Base-by-base conservation (phyloP, 2,329 filamentous ascomycete genomes). In the Plectosphaerella cucumerina region DNA sequence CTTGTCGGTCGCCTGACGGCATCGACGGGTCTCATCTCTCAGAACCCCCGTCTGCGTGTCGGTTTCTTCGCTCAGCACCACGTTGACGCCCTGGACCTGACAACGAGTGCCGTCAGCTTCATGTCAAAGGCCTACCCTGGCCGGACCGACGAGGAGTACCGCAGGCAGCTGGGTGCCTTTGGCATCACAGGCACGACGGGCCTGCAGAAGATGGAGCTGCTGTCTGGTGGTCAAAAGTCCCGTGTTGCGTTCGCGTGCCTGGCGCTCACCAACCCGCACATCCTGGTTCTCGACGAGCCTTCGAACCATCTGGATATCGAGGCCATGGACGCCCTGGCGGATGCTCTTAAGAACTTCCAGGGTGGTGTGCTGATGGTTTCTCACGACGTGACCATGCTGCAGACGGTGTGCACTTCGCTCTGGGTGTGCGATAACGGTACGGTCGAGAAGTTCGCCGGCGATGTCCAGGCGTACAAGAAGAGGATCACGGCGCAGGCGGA, bases 31-130 rank as follows among this genome's bases (percentile, higher is more conserved):
- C 65, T 96, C 51, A 96, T 99, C 58, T 91, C 90, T 6, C 86
- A 91, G 62, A 86, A 99, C 68, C 86, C 94, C 33, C 85, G 94
- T 50, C 80, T 99, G 46, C 86, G 94, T 45, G 81, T 99, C 56
- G 94, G 94, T 43, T 99, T 95, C 82, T 99, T 99, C 65, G 94
- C 94, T 4, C 94, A 99, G 72, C 94, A 99, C 69, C 94, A 99
- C 76, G 91, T 99, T 58, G 94, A 99, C 68, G 93, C 92, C 12
- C 79, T 99, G 44, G 94, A 99, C 67, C 78, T 99, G 58, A 94
- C 84, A 56, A 84, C 84, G 58, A 94, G 89, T 60, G 90, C 94
- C 22, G 94, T 99, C 50, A 88, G 87, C 54, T 99, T 97, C 79
- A 97, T 99, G 92, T 84, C 94, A 26, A 92, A 90, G 70, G 86